Evolutionary conservation across 768 basidiomycete genomes (phyloP).

Genomic region (Suillus alpinus): DNA sequence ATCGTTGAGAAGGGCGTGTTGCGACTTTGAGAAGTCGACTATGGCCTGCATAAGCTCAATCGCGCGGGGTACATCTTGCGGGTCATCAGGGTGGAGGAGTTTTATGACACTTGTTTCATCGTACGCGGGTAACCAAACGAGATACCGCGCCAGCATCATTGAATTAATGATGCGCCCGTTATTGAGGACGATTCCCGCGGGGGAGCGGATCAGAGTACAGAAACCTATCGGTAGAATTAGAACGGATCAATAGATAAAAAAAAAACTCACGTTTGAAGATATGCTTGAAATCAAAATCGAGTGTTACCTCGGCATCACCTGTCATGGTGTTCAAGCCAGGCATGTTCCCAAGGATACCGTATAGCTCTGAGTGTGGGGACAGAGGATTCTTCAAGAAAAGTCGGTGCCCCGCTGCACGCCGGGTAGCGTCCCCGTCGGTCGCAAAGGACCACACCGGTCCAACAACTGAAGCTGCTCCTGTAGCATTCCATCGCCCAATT

Average conservation of each 20-base stretch:
- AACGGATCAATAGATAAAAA: neutral
- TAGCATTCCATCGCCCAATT: neutral
- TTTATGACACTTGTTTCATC: too few species aligned
- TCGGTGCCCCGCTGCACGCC: neutral
- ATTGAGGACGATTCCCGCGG: neutral
- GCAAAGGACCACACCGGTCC: neutral
- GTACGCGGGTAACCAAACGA: neutral
- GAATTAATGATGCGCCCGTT: neutral
- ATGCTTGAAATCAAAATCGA: neutral
- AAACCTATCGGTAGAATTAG: neutral
- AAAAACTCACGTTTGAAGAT: neutral
- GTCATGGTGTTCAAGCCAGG: neutral
- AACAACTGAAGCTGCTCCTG: neutral
- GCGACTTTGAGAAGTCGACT: too few species aligned
- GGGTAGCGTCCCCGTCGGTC: neutral
- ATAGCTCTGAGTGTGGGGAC: neutral
- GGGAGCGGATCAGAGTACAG: neutral
- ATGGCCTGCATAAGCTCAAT: too few species aligned
- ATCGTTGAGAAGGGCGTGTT: too few species aligned
- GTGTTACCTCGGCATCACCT: neutral
- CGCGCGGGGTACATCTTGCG: too few species aligned
- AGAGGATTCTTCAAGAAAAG: neutral
- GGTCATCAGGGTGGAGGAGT: too few species aligned
- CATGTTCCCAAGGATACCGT: neutral
- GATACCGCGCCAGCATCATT: neutral